A percentile compares a stretch with the other conserved stretches of the same genome.
phyloP scores from a whole-genome alignment of 2,329 filamentous ascomycete species.

The Penicillium sp. region DNA sequence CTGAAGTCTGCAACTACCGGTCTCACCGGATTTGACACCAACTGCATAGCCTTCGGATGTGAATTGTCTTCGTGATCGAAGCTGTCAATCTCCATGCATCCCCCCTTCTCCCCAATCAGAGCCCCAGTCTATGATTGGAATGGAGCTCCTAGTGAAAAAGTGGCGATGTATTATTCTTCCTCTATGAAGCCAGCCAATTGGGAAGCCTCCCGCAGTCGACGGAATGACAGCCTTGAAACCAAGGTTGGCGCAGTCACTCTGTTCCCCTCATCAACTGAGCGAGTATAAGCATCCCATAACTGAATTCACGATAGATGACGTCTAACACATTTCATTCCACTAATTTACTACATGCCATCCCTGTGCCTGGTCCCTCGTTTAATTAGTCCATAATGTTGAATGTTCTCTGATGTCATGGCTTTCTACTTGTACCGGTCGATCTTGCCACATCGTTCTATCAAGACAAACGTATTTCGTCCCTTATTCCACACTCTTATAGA shows the following conservation, averaged over 20 bases:
- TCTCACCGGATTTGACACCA: neutral
- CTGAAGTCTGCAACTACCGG: neutral
- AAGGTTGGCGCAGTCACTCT: neutral
- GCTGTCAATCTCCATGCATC: neutral
- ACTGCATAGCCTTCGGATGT: neutral
- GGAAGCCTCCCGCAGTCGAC: neutral
- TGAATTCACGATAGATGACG: slow-evolving; percentile 1
- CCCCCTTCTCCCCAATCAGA: neutral
- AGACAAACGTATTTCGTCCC: neutral
- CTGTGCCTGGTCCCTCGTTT: neutral
- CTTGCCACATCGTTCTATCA: neutral
- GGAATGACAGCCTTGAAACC: neutral
- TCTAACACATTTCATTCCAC: neutral
- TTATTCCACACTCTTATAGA: neutral
- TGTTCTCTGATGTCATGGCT: neutral
- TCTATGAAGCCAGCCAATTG: neutral
- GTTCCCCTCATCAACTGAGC: neutral
- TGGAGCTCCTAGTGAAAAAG: neutral
- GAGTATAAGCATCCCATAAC: neutral
- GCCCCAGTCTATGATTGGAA: neutral
- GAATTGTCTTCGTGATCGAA: neutral
- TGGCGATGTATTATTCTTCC: neutral
- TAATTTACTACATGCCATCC: neutral
- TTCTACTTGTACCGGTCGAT: neutral
- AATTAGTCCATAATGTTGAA: neutral